Percentiles rank a stretch among this genome's conserved stretches.
These are phyloP conservation scores for Herpetomonas samuelpessoai DNA, from an alignment of 208 protist genomes.

Conservation along the genomic window DNA sequence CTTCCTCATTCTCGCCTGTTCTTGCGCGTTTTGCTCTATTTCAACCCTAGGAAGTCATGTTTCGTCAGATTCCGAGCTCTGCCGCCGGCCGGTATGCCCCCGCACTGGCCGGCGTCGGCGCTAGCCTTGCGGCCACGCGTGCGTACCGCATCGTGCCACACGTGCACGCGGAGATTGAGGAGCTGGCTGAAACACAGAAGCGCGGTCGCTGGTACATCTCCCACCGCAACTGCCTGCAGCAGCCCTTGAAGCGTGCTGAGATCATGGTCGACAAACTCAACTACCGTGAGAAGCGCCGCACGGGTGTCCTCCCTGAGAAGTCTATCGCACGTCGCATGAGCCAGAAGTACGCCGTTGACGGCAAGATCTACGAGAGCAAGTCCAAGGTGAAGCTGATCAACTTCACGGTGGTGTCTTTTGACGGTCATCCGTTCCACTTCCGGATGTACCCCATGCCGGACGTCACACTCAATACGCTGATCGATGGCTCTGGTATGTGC, in stretches of 20 bases:
- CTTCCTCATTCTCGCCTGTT: no score
- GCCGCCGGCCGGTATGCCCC: no score
- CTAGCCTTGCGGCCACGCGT: constrained; percentile 15
- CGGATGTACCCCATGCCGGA: constrained; percentile 87
- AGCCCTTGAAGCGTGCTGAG: constrained; percentile 82
- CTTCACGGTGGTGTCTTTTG: constrained; percentile 83
- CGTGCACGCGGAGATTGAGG: constrained; percentile 84
- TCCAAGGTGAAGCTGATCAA: constrained; percentile 85
- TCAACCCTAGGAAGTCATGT: no score
- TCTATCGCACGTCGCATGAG: constrained; percentile 78
- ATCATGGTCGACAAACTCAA: constrained; percentile 90
- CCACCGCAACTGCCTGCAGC: constrained; percentile 80
- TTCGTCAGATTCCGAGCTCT: no score
- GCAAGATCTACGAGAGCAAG: constrained; percentile 63
- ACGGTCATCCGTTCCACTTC: constrained; percentile 90
- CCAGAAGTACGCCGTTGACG: constrained; percentile 83
- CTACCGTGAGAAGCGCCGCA: constrained; percentile 76
- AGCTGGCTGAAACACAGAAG: constrained; percentile 83
- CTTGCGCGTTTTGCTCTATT: no score
- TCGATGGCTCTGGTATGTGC: constrained; percentile 90
- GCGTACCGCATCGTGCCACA: constrained; percentile 84
- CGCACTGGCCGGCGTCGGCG: neutral
- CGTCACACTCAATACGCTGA: constrained; percentile 88
- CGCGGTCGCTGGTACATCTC: constrained; percentile 78
- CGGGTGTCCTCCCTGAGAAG: constrained; percentile 78